Evolutionary conservation across 108 stramenopile species (phyloP), one percentile per base, ranked within the genome.

Genomic region (Stephanodiscus minutulus): DNA sequence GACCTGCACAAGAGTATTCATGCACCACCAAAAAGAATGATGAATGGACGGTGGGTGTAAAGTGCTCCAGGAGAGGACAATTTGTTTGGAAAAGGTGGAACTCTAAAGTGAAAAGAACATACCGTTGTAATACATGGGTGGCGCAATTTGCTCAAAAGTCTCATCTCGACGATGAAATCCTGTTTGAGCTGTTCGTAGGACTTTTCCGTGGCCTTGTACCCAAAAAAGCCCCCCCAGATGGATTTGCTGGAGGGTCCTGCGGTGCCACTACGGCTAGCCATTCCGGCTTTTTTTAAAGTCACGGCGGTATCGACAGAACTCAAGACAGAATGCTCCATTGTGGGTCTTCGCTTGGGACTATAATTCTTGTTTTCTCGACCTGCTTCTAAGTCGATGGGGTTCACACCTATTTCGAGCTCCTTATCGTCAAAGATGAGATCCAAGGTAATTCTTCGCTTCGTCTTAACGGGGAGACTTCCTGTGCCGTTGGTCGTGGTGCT

Each of bases 81-180:
- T n/a, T n/a, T n/a, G n/a, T n/a, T n/a, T n/a, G n/a, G n/a, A n/a
- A n/a, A n/a, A n/a, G n/a, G n/a, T n/a, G 10, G 66, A 1, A 53
- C 24, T 21, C 28, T 2, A 33, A 2, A 50, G n/a, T 5, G 2
- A 28, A 49, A 29, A 13, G 50, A 9, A 37, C 53, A 85, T 20
- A 88, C 84, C 17, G 87, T 88, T 0, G 85, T 86, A 18, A 91
- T 85, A 46, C 84, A 85, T 11, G 87, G 86, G 71, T 90, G 89
- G 11, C 89, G 74, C 13, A 90, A 69, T 44, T 83, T 86, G 28
- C 68, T 70, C 33, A 87, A 61, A 27, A 80, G 41, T 33, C 87
- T 36, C 89, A 90, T 90, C 63, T 90, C 89, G n/a, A 72, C 54
- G 2, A 86, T 74, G 41, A 89, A 85, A 12, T 87, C 76, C 22